These are phyloP conservation scores for Pichia eremophila DNA, from an alignment of 805 yeast species.

Conservation along the genomic window DNA sequence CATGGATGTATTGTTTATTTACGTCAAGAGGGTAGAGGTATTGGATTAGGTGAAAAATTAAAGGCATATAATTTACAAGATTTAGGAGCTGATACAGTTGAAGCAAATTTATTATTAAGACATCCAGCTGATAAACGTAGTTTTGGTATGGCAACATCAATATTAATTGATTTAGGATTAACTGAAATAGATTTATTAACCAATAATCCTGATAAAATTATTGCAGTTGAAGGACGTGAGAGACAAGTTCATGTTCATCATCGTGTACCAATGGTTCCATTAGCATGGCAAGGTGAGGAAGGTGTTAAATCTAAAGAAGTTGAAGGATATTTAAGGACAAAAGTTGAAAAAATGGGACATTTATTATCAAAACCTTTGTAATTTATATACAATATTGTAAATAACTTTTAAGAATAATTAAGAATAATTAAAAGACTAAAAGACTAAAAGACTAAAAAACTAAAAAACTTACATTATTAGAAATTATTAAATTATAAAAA, in stretches of 20 bases:
- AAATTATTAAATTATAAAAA: no score
- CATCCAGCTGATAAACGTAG: conserved; percentile 99
- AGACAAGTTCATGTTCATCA: conserved; percentile 67
- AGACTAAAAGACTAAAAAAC: no score
- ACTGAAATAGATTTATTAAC: conserved; percentile 69
- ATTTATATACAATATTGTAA: neutral
- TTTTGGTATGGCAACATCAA: conserved; percentile 89
- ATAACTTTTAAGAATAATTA: no score
- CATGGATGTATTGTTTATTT: conserved; percentile 92
- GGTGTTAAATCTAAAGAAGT: conserved; percentile 71
- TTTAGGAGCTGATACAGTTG: conserved; percentile 96
- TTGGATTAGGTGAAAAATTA: conserved; percentile 94
- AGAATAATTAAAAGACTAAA: no score
- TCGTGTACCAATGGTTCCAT: conserved; percentile 94
- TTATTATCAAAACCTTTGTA: conserved; percentile 42
- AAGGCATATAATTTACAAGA: conserved; percentile 97
- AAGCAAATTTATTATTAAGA: conserved; percentile 82
- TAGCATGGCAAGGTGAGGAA: conserved; percentile 64
- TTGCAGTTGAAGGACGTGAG: conserved; percentile 86
- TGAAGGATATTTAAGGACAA: conserved; percentile 87
- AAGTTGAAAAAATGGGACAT: conserved; percentile 97
- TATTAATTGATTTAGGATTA: conserved; percentile 73
- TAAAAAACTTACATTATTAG: no score
- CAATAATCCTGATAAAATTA: conserved; percentile 92
- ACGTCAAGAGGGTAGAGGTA: conserved; percentile 98